phyloP scores from a whole-genome alignment of 2,329 filamentous ascomycete genomes.

The Alternaria conjuncta region DNA sequence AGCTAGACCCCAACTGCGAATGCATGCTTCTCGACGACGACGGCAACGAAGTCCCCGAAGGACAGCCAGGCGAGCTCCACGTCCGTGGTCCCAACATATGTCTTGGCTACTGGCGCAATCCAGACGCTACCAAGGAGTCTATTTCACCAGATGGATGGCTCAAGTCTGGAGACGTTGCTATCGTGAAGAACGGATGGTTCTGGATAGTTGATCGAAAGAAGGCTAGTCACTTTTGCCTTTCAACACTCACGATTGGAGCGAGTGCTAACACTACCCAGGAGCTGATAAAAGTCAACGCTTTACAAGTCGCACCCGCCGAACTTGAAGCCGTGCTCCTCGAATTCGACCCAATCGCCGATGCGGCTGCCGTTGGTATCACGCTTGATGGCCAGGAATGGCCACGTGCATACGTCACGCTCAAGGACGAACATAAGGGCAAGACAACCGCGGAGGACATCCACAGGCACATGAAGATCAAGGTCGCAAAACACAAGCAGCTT shows the following conservation, averaged over 20 bases:
- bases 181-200: constrained; percentile 43
- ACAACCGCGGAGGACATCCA: constrained; percentile 36
- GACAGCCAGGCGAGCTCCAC: constrained; percentile 49
- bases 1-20: constrained; percentile 50
- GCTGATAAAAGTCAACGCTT: constrained; percentile 52
- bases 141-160: constrained; percentile 50
- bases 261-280: constrained; percentile 27
- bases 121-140: constrained; percentile 47
- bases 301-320: constrained; percentile 47
- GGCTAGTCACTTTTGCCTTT: constrained; percentile 7
- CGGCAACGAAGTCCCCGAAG: constrained; percentile 49
- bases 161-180: constrained; percentile 44
- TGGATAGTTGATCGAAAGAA: constrained; percentile 50
- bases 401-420: constrained; percentile 60
- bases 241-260: neutral
- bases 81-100: constrained; percentile 51
- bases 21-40: constrained; percentile 53
- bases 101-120: constrained; percentile 52
- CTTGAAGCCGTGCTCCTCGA: constrained; percentile 61
- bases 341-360: constrained; percentile 61
- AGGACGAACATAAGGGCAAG: constrained; percentile 53
- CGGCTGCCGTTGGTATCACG: constrained; percentile 62
- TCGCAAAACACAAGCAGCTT: constrained; percentile 61
- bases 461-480: constrained; percentile 51
- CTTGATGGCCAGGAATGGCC: constrained; percentile 60